These are phyloP conservation scores for Crithidia acanthocephali DNA, from an alignment of 208 protist species.

Conservation along the genomic window DNA sequence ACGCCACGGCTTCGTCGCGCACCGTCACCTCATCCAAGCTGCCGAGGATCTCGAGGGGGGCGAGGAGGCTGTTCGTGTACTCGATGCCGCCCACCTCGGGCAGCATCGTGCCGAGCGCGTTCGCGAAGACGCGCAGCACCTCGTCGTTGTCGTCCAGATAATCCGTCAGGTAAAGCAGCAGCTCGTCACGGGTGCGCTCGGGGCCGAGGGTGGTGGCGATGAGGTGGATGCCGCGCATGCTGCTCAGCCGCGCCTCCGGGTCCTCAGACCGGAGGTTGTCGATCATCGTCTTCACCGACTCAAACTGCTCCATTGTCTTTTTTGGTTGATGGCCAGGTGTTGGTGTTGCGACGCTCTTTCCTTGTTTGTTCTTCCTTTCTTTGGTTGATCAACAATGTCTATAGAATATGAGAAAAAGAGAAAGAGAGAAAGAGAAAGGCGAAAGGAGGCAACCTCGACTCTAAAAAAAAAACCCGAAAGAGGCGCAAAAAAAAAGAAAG, in stretches of 20 bases:
- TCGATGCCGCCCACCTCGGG: slow-evolving; percentile 95
- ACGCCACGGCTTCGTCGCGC: slow-evolving; percentile 95
- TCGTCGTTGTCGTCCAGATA: slow-evolving; percentile 99
- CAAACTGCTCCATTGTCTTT: slow-evolving; percentile 83
- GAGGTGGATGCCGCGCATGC: slow-evolving; percentile 96
- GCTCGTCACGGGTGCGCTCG: slow-evolving; percentile 96
- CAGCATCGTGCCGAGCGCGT: slow-evolving; percentile 98
- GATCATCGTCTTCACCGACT: slow-evolving; percentile 97
- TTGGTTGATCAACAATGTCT: no score
- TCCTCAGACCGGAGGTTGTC: slow-evolving; percentile 97
- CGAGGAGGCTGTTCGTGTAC: slow-evolving; percentile 91
- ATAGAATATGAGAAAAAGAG: background rate
- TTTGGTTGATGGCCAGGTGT: no score
- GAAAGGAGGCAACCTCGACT: no score
- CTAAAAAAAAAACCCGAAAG: no score
- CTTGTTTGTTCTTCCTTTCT: no score
- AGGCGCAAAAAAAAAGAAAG: slow-evolving; percentile 9
- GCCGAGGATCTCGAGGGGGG: slow-evolving; percentile 96
- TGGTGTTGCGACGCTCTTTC: no score
- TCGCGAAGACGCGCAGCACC: slow-evolving; percentile 97
- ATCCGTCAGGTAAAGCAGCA: slow-evolving; percentile 98
- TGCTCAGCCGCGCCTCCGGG: slow-evolving; percentile 95
- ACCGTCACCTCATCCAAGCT: slow-evolving; percentile 98
- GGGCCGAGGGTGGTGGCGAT: slow-evolving; percentile 97
- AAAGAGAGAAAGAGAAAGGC: slow-evolving; percentile 24